A percentile compares a stretch with the other conserved stretches of the same genome.
phyloP scores from a whole-genome alignment of 78 protist genomes.

The Dictyostelium purpureum region DNA sequence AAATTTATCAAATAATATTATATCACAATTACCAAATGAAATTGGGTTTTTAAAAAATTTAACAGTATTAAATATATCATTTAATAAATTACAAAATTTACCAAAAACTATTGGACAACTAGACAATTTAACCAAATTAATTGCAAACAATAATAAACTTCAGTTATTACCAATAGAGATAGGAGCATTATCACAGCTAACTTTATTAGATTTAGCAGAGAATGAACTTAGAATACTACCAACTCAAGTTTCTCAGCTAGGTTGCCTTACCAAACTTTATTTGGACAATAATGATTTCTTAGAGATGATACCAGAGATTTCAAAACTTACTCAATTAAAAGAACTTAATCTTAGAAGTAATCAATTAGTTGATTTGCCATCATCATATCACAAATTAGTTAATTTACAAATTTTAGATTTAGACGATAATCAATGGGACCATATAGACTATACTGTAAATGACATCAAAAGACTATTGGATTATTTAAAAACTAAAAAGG shows the following conservation, averaged over 20 bases:
- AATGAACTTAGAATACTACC: slow-evolving; percentile 68
- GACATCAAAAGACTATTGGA: slow-evolving; percentile 38
- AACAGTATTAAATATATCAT: slow-evolving; percentile 51
- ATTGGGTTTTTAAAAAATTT: slow-evolving; percentile 38
- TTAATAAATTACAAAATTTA: slow-evolving; percentile 52
- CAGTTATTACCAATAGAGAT: slow-evolving; percentile 56
- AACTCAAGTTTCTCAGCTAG: background rate
- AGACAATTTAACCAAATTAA: slow-evolving; percentile 13
- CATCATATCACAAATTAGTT: background rate
- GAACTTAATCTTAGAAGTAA: slow-evolving; percentile 78
- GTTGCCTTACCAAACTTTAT: slow-evolving; percentile 58
- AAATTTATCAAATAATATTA: slow-evolving; percentile 58
- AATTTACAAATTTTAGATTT: slow-evolving; percentile 52
- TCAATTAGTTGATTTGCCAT: slow-evolving; percentile 77
- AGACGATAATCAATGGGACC: slow-evolving; percentile 74
- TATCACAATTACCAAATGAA: slow-evolving; percentile 26
- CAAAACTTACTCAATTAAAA: slow-evolving; percentile 6
- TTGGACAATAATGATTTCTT: slow-evolving; percentile 79
- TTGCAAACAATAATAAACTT: slow-evolving; percentile 69
- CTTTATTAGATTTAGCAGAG: slow-evolving; percentile 71
- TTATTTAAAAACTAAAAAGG: slow-evolving; percentile 52
- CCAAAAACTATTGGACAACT: slow-evolving; percentile 73
- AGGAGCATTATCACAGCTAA: slow-evolving; percentile 25
- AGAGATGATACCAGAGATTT: slow-evolving; percentile 55
- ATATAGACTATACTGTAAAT: slow-evolving; percentile 14